Evolutionary conservation across 176 grass and related monocot genomes (phyloP).

Genomic region (Cymbopogon citratus): DNA sequence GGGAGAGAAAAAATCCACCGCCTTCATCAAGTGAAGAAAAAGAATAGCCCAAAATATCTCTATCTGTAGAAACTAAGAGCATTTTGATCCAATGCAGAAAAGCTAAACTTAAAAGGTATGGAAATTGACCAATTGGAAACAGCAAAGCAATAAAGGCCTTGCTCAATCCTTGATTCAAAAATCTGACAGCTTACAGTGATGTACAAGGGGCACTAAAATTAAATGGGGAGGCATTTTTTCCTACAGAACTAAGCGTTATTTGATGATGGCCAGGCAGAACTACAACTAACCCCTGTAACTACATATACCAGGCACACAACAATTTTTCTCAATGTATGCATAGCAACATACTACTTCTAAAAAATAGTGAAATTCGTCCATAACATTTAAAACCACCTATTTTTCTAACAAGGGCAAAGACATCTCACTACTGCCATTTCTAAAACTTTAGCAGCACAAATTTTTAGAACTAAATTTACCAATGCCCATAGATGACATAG

Average conservation of each 20-base stretch:
- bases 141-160: background rate
- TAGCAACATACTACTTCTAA: background rate
- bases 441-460: background rate
- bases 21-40: background rate
- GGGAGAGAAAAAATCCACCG: background rate
- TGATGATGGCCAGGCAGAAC: background rate
- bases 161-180: background rate
- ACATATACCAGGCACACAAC: background rate
- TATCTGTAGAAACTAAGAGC: background rate
- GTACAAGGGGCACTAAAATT: background rate
- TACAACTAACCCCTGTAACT: background rate
- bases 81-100: background rate
- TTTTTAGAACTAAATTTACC: background rate
- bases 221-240: background rate
- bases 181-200: background rate
- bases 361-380: background rate
- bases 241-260: background rate
- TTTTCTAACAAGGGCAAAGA: background rate
- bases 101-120: background rate
- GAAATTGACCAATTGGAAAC: background rate
- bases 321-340: background rate
- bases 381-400: background rate
- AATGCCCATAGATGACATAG: constrained; percentile 4
- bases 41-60: background rate
- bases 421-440: background rate